These are phyloP conservation scores for Secale cereale DNA, from an alignment of 176 grass and related monocot genomes.

Conservation along the genomic window DNA sequence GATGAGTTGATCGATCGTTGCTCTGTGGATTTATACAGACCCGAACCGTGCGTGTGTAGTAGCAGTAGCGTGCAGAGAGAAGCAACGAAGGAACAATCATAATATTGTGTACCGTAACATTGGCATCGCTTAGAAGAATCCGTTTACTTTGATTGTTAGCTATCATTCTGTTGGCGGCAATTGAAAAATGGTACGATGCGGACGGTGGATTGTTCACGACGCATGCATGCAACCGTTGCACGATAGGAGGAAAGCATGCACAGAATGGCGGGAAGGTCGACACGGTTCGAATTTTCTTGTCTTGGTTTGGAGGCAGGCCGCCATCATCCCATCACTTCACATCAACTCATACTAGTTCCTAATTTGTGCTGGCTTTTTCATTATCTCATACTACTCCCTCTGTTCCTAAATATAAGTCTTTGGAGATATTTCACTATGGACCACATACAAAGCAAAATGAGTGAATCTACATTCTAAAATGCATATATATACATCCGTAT, in stretches of 20 bases:
- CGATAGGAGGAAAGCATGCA: background rate
- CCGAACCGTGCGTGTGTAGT: background rate
- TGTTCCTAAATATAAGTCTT: no score
- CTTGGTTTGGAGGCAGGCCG: background rate
- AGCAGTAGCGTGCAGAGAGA: background rate
- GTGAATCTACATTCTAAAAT: no score
- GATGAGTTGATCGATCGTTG: background rate
- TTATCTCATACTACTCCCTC: no score
- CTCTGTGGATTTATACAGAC: conserved; percentile 26
- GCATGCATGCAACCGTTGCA: background rate
- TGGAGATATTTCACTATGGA: no score
- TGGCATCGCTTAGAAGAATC: conserved; percentile 29
- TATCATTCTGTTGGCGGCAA: background rate
- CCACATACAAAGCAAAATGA: no score
- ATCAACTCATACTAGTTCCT: background rate
- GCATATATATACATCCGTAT: no score
- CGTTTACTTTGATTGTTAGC: background rate
- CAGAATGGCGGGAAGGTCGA: background rate
- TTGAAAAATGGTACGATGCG: background rate
- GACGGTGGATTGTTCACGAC: background rate
- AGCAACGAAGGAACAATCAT: background rate
- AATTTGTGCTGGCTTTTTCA: background rate
- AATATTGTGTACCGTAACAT: background rate
- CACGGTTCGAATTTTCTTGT: background rate
- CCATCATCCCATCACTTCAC: background rate